Conservation (phyloP, 805 yeast genomes). For the Lipomyces chichibuensis region DNA sequence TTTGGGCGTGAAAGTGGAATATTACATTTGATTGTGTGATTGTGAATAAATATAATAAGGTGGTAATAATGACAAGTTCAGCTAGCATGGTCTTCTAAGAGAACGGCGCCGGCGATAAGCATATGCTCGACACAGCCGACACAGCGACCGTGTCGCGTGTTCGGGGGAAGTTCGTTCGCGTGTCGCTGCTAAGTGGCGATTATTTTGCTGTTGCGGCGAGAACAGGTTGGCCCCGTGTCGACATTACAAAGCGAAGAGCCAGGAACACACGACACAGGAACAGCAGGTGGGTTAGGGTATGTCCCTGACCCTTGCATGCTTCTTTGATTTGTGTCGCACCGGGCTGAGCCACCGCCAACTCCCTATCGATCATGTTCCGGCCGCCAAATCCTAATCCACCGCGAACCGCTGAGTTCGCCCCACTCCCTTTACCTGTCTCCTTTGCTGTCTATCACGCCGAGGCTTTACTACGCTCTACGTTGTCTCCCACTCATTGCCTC, state of each 20-base stretch:
- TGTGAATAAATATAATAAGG: too few relatives aligned
- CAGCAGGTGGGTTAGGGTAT: neutral
- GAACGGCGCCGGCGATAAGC: too few relatives aligned
- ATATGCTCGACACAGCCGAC: neutral
- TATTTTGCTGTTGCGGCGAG: too few relatives aligned
- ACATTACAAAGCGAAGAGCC: neutral
- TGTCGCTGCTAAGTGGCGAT: neutral
- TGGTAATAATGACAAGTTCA: too few relatives aligned
- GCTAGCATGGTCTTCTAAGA: neutral
- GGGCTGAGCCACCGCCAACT: neutral
- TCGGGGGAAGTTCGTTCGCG: neutral
- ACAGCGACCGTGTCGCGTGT: neutral
- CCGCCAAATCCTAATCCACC: neutral
- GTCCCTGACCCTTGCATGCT: neutral
- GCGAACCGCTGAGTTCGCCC: neutral
- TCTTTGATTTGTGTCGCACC: neutral
- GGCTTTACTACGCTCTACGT: neutral
- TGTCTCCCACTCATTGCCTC: neutral
- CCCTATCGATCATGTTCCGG: slow-evolving; percentile 7
- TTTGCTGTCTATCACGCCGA: neutral
- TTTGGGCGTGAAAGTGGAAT: too few relatives aligned
- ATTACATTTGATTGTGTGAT: too few relatives aligned
- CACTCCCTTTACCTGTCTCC: neutral
- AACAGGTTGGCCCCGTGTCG: neutral
- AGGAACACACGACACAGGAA: neutral